phyloP scores from a whole-genome alignment of 2,329 filamentous ascomycete species.

The Dactylellina cionopaga region DNA sequence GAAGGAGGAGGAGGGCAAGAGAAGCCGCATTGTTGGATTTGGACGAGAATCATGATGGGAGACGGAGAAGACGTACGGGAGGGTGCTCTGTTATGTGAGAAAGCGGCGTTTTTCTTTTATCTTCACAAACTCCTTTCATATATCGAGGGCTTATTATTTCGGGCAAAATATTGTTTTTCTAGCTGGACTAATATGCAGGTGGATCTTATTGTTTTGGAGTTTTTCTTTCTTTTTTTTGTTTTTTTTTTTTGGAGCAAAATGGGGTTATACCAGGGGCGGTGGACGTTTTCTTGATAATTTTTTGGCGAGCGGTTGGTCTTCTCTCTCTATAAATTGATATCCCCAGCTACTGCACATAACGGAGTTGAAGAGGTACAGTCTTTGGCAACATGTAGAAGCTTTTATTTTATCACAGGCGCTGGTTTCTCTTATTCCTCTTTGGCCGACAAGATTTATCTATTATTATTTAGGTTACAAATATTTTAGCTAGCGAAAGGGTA shows the following conservation, averaged over 20 bases:
- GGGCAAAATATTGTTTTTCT: constrained; percentile 4
- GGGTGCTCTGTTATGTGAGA: constrained; percentile 49
- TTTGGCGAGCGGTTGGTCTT: constrained; percentile 8
- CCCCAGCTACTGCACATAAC: constrained; percentile 8
- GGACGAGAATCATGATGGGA: constrained; percentile 66
- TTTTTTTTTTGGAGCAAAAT: constrained; percentile 18
- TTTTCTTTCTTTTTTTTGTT: neutral
- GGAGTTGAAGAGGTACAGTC: constrained; percentile 15
- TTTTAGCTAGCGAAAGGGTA: too few species aligned
- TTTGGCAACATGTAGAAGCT: too few species aligned
- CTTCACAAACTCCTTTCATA: constrained; percentile 1
- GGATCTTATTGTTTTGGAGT: constrained; percentile 1
- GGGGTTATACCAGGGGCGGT: neutral
- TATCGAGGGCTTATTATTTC: constrained; percentile 5
- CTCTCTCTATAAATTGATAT: constrained; percentile 24
- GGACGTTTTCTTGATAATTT: neutral
- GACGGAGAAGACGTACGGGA: constrained; percentile 30
- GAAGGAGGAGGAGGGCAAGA: constrained; percentile 77
- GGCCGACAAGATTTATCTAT: neutral
- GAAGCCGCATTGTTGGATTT: constrained; percentile 83
- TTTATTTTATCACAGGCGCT: neutral
- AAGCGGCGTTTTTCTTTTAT: neutral
- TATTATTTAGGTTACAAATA: neutral
- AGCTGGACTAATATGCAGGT: constrained; percentile 25
- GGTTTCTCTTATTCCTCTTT: neutral